These are phyloP conservation scores for Alternaria triticina DNA, from an alignment of 2,329 filamentous ascomycete genomes.

Conservation along the genomic window DNA sequence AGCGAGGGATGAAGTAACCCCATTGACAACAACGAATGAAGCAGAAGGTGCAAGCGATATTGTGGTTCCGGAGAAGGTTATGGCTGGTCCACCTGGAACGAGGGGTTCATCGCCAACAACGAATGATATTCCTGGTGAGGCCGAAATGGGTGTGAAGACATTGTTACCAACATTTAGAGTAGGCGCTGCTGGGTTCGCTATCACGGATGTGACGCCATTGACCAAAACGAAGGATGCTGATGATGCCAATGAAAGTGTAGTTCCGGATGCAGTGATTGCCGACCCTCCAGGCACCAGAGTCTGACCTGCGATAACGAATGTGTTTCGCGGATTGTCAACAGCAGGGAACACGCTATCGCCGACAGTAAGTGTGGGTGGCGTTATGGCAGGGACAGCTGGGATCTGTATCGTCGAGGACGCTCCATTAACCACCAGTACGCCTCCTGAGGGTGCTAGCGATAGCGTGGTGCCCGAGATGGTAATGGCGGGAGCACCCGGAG, in stretches of 20 bases:
- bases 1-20: constrained; percentile 41
- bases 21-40: constrained; percentile 40
- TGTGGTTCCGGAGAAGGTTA: constrained; percentile 41
- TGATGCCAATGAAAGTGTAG: constrained; percentile 37
- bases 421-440: constrained; percentile 42
- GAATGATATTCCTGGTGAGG: constrained; percentile 41
- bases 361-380: constrained; percentile 24
- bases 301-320: constrained; percentile 48
- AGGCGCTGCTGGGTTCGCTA: constrained; percentile 31
- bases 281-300: constrained; percentile 46
- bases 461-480: constrained; percentile 42
- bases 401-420: constrained; percentile 42
- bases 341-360: constrained; percentile 30
- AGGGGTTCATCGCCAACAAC: constrained; percentile 47
- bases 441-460: constrained; percentile 35
- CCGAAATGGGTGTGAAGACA: constrained; percentile 32
- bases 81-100: constrained; percentile 38
- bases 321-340: constrained; percentile 33
- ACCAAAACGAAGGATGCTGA: constrained; percentile 39
- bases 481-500: constrained; percentile 41
- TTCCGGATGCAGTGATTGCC: constrained; percentile 37
- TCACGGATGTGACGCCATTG: constrained; percentile 40
- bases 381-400: constrained; percentile 15
- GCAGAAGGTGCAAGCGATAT: constrained; percentile 37
- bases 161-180: constrained; percentile 38